Evolutionary conservation across 139 green algal genomes (phyloP), one percentile per base, ranked within the genome.

Genomic region (Coelastrella sp.): DNA sequence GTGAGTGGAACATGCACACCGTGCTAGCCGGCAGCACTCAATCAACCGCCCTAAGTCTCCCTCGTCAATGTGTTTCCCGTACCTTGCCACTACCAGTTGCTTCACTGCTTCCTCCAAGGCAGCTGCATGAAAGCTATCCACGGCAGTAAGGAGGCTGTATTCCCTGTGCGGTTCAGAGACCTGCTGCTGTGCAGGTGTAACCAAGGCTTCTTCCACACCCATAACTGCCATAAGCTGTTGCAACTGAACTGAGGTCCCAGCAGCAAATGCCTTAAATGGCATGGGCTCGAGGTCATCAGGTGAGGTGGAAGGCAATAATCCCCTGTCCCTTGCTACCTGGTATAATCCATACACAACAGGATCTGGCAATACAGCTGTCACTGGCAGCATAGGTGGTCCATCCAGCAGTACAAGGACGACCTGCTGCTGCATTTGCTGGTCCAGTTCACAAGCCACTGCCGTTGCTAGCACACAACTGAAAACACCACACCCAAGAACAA

Each of bases 381-480:
- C 91, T 8, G 94, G 86, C 35, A 91, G 24, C 11, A 82, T 87
- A 35, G 93, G 87, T 72, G 94, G 91, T 9, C 95, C 95, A 72
- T 97, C 95, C 59, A 96, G 61, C 78, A 97, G 82, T 10, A 97
- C 22, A 25, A 97, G 90, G 78, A 91, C 91, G 24, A 93, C 94
- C 7, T 61, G 35, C 9, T 61, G 27, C 11, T 92, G 89, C 25
- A 78, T 57, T 7, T 85, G 76, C 49, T 85, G 63, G 88, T 96
- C 93, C 66, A 97, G 81, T 61, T 82, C 75, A 11, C 73, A 85
- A 0, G 93, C 95, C 4, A 92, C 87, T 0, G 91, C 92, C 15
- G 93, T 93, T 10, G 95, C 95, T n/a, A 94, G 61, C 25, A 93
- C 68, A 72, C 91, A 94, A 70, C 95, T 93, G 14, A 87, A 79